Percentiles rank a stretch among this genome's conserved stretches.
Evolutionary conservation across 1,284 basidiomycete genomes (phyloP).

Genomic region (Pseudomicrostroma phylloplanum): DNA sequence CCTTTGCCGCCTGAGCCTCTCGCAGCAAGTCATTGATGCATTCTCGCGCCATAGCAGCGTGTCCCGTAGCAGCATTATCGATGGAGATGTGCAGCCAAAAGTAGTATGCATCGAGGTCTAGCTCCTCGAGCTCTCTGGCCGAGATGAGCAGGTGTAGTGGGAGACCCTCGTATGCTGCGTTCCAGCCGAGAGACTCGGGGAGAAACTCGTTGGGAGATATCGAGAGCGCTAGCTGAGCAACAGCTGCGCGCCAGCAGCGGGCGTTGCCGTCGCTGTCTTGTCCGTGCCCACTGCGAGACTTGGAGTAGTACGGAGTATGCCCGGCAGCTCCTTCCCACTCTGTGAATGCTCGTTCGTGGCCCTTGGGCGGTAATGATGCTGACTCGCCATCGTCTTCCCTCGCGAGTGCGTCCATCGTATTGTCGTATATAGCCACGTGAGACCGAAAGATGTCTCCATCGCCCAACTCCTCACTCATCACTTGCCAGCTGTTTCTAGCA

Average conservation of each 20-base stretch:
- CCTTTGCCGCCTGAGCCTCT: slow-evolving; percentile 25
- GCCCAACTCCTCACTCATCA: slow-evolving; percentile 49
- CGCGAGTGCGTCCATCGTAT: slow-evolving; percentile 25
- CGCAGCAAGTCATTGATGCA: slow-evolving; percentile 41
- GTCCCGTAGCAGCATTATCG: slow-evolving; percentile 47
- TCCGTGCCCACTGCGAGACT: slow-evolving; percentile 27
- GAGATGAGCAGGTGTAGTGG: slow-evolving; percentile 47
- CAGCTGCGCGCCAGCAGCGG: slow-evolving; percentile 43
- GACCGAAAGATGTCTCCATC: slow-evolving; percentile 47
- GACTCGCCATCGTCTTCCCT: not conserved
- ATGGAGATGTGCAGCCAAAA: slow-evolving; percentile 48
- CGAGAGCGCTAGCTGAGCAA: slow-evolving; percentile 44
- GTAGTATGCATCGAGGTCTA: slow-evolving; percentile 46
- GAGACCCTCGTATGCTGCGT: slow-evolving; percentile 47
- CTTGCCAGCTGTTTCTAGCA: slow-evolving; percentile 46
- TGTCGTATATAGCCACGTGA: slow-evolving; percentile 41
- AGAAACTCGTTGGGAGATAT: slow-evolving; percentile 39
- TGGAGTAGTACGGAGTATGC: too few species aligned
- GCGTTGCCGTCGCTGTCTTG: slow-evolving; percentile 26
- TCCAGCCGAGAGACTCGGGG: slow-evolving; percentile 48
- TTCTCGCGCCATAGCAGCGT: slow-evolving; percentile 40
- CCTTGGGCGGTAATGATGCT: slow-evolving; percentile 6
- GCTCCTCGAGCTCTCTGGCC: slow-evolving; percentile 41
- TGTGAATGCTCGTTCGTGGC: slow-evolving; percentile 10
- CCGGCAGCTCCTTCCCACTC: slow-evolving; percentile 22